Percentiles rank a stretch among this genome's conserved stretches.
Conservation (phyloP, 2,329 filamentous ascomycete species). For the Davidsoniella eucalypti region DNA sequence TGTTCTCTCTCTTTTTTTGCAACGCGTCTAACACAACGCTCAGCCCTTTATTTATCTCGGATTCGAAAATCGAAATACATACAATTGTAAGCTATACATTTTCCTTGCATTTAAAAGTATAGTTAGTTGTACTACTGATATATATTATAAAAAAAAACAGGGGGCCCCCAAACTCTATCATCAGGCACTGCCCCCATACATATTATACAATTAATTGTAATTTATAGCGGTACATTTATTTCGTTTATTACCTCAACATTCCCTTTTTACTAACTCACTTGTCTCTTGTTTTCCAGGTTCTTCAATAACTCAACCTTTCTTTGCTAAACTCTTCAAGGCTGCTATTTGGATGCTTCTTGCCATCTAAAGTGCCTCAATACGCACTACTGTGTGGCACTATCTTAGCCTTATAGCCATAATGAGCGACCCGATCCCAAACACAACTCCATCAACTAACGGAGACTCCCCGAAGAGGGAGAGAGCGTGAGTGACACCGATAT, state of each 20-base stretch:
- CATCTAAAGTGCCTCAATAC: neutral
- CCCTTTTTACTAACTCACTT: neutral
- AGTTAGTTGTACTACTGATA: too few species aligned
- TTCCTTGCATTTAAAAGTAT: too few species aligned
- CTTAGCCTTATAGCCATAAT: constrained; percentile 3
- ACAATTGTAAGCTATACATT: too few species aligned
- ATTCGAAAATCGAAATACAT: too few species aligned
- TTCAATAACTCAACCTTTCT: neutral
- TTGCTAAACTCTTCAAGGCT: too few species aligned
- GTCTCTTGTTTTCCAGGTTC: neutral
- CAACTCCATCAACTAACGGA: too few species aligned
- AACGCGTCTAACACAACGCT: too few species aligned
- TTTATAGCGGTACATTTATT: neutral
- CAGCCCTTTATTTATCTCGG: too few species aligned
- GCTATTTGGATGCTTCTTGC: neutral
- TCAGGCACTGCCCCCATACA: too few species aligned
- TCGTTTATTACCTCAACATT: constrained; percentile 1
- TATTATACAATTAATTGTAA: too few species aligned
- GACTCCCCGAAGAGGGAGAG: neutral
- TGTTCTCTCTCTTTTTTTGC: neutral
- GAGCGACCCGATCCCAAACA: constrained; percentile 2
- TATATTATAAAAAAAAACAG: too few species aligned
- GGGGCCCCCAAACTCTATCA: too few species aligned
- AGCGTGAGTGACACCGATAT: constrained; percentile 8
- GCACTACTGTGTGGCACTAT: neutral